Conservation (phyloP, 306 rosid genomes). For the Herpetospermum pedunculosum region DNA sequence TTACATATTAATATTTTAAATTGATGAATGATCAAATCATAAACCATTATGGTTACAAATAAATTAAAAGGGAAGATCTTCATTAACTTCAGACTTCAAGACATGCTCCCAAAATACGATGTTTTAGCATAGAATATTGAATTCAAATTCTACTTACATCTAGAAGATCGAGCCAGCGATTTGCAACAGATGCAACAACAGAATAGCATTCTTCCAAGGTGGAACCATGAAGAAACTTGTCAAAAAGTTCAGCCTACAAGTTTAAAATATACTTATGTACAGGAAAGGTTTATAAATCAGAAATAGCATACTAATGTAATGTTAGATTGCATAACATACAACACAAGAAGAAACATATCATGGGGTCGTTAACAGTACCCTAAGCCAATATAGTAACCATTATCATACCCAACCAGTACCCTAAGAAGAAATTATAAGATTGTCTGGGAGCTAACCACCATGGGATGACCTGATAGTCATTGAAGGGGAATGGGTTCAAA, state of each 20-base stretch:
- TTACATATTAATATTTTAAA: slow-evolving; percentile 5
- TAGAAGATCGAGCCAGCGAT: slow-evolving; percentile 94
- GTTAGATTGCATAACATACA: neutral
- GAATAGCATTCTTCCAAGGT: slow-evolving; percentile 86
- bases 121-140: neutral
- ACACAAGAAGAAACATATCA: neutral
- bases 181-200: slow-evolving; percentile 81
- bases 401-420: neutral
- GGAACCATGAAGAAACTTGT: slow-evolving; percentile 87
- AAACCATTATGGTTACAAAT: neutral
- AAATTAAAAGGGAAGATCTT: neutral
- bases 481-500: neutral
- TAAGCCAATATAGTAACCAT: neutral
- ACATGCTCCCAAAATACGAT: neutral
- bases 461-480: neutral
- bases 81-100: neutral
- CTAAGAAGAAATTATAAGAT: neutral
- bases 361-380: neutral
- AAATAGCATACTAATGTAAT: neutral
- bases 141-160: slow-evolving; percentile 52
- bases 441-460: neutral
- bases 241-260: slow-evolving; percentile 89
- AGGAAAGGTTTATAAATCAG: slow-evolving; percentile 2
- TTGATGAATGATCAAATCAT: neutral
- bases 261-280: slow-evolving; percentile 13